Percentiles rank a stretch among this genome's conserved stretches.
These are phyloP conservation scores for Dillenia turbinata DNA, from an alignment of 164 flowering plant species.

Conservation along the genomic window DNA sequence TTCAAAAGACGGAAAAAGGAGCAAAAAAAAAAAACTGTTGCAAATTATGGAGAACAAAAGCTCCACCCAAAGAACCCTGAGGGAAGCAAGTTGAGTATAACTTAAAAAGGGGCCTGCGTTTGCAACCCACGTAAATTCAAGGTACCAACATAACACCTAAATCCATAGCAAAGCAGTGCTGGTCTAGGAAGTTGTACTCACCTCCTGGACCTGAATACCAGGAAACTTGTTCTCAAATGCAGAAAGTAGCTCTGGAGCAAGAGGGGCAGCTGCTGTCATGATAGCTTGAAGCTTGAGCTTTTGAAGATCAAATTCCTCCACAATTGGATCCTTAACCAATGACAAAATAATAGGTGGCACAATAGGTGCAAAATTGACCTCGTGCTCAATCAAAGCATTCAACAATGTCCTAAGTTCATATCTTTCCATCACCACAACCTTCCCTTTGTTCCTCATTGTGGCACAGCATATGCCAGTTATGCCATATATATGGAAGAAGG, in stretches of 20 bases:
- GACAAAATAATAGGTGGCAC: conserved; percentile 89
- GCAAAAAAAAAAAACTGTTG: no score
- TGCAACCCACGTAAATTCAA: no score
- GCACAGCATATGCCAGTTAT: conserved; percentile 87
- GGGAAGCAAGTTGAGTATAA: no score
- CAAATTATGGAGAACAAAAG: no score
- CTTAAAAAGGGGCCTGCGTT: no score
- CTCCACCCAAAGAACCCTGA: no score
- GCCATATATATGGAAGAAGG: conserved; percentile 95
- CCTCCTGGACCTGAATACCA: conserved; percentile 89
- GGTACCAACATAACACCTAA: no score
- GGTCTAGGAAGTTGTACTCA: conserved; percentile 10
- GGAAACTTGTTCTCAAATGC: conserved; percentile 87
- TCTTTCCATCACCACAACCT: conserved; percentile 84
- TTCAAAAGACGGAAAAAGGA: no score
- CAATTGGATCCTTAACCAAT: conserved; percentile 79
- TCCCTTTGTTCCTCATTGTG: conserved; percentile 80
- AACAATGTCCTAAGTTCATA: conserved; percentile 69
- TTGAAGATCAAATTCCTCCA: conserved; percentile 73
- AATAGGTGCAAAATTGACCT: conserved; percentile 81
- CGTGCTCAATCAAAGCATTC: conserved; percentile 61
- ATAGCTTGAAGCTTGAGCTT: conserved; percentile 69
- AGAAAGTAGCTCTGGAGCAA: conserved; percentile 75
- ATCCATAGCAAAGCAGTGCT: no score
- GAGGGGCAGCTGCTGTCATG: conserved; percentile 97